Evolutionary conservation across 2,329 filamentous ascomycete genomes (phyloP), one percentile per base, ranked within the genome.

Genomic region (Rhinocladiella mackenziei): DNA sequence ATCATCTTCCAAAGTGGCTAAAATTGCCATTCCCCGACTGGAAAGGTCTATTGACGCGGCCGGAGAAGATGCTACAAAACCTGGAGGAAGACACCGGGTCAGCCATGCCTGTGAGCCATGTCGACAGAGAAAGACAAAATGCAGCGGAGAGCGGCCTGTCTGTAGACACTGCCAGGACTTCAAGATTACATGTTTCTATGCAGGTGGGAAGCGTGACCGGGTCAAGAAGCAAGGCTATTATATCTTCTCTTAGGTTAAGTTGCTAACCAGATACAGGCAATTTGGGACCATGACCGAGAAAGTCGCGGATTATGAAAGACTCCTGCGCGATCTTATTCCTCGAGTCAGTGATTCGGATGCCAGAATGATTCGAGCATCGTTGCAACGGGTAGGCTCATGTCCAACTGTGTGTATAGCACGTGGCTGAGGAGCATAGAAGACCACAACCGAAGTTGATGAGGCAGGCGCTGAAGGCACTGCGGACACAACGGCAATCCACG

Each of bases 201-300:
- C 65, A 22, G 66, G 69, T 53, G 64, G 67, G 28, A 71, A 69
- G 53, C 60, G 64, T 39, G 68, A 70, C 49, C 62, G 64, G 51
- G 62, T 63, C 49, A 62, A 62, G 47, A 70, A 66, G 68, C 70
- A 55, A 40, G 61, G 57, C 39, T n/a, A 31, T 19, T 22, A 23
- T 29, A 17, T 30, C 20, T n/a, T 35, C 39, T 42, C 23, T 40
- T 39, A n/a, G 19, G 22, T 35, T 20, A 18, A 26, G 26, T 19
- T 36, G 17, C 13, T 38, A 17, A 45, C 30, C 25, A n/a, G 23
- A 42, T 19, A 50, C 57, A 69, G 66, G 56, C 62, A 66, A 38
- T 55, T 69, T 32, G 62, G 60, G 23, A 63, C 62, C 49, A 58
- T 69, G 45, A 63, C 62, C 22, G 55, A 60, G 20, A 62, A 67